A percentile compares a stretch with the other conserved stretches of the same genome.
phyloP scores from a whole-genome alignment of 176 grass and related monocot species.

The Eremochloa ophiuroides region DNA sequence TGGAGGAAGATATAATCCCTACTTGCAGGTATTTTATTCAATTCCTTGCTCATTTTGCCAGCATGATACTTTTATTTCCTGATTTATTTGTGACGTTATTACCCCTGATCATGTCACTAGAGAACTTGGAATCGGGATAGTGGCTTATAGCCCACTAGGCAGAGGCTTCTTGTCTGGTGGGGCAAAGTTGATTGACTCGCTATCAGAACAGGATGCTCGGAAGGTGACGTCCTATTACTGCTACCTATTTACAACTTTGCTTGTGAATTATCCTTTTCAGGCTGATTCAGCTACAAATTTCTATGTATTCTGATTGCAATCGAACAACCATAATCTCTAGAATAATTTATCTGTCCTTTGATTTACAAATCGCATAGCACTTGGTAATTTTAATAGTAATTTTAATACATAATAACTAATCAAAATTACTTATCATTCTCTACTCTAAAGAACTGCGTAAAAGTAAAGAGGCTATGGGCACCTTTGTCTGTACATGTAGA shows the following conservation, averaged over 20 bases:
- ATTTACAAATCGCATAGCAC: too few relatives aligned
- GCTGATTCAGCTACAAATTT: background rate
- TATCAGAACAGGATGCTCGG: conserved; percentile 35
- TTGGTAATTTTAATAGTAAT: too few relatives aligned
- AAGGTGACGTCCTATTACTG: conserved; percentile 28
- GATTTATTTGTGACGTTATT: background rate
- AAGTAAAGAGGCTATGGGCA: too few relatives aligned
- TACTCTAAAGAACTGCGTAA: too few relatives aligned
- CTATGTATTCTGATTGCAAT: background rate
- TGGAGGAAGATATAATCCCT: conserved; percentile 55
- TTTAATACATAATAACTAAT: too few relatives aligned
- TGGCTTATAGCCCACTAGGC: conserved; percentile 67
- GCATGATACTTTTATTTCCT: background rate
- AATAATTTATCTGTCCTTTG: too few relatives aligned
- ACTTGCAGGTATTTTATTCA: conserved; percentile 55
- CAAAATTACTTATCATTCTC: too few relatives aligned
- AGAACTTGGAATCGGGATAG: conserved; percentile 72
- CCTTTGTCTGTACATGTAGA: too few relatives aligned
- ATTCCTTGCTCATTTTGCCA: background rate
- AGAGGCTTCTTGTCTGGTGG: conserved; percentile 52
- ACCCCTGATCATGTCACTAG: background rate
- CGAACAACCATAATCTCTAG: background rate
- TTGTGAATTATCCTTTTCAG: background rate
- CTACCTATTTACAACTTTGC: background rate
- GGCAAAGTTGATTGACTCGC: conserved; percentile 28